Conservation (phyloP, 2,329 filamentous ascomycete species). For the Trichoderma afroharzianum region DNA sequence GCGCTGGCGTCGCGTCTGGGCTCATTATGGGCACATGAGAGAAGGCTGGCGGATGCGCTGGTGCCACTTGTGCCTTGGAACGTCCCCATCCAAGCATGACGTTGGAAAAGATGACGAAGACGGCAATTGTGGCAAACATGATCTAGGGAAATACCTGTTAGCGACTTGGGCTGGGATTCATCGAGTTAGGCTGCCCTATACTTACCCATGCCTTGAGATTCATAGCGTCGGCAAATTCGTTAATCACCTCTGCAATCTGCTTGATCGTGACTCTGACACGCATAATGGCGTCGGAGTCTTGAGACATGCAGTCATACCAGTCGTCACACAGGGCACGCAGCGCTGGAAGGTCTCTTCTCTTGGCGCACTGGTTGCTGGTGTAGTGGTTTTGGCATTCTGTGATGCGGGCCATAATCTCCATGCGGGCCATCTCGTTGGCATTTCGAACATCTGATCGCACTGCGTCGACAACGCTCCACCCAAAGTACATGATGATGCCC, state of each 20-base stretch:
- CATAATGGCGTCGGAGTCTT: slow-evolving; percentile 74
- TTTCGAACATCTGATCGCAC: slow-evolving; percentile 72
- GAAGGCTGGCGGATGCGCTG: slow-evolving; percentile 19
- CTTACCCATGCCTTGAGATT: slow-evolving; percentile 70
- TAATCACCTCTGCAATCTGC: slow-evolving; percentile 89
- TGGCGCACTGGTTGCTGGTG: slow-evolving; percentile 68
- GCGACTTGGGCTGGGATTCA: not conserved
- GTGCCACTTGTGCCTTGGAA: not conserved
- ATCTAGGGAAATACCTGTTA: not conserved
- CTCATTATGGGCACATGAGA: slow-evolving; percentile 25
- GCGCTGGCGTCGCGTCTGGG: slow-evolving; percentile 38
- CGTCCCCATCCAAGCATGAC: slow-evolving; percentile 6
- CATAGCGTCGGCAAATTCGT: slow-evolving; percentile 87
- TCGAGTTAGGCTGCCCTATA: not conserved
- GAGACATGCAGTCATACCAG: slow-evolving; percentile 86
- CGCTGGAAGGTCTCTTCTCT: slow-evolving; percentile 60
- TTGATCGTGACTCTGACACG: slow-evolving; percentile 77
- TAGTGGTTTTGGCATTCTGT: slow-evolving; percentile 70
- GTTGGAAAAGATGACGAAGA: slow-evolving; percentile 13
- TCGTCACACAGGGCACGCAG: slow-evolving; percentile 69
- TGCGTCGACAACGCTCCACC: slow-evolving; percentile 66
- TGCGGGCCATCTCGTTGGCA: slow-evolving; percentile 65
- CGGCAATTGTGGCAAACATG: not conserved
- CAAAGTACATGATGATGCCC: slow-evolving; percentile 56
- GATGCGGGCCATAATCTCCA: slow-evolving; percentile 69